Base-by-base conservation (phyloP, 768 basidiomycete species). In the Lanmaoa pseudosensibilis region DNA sequence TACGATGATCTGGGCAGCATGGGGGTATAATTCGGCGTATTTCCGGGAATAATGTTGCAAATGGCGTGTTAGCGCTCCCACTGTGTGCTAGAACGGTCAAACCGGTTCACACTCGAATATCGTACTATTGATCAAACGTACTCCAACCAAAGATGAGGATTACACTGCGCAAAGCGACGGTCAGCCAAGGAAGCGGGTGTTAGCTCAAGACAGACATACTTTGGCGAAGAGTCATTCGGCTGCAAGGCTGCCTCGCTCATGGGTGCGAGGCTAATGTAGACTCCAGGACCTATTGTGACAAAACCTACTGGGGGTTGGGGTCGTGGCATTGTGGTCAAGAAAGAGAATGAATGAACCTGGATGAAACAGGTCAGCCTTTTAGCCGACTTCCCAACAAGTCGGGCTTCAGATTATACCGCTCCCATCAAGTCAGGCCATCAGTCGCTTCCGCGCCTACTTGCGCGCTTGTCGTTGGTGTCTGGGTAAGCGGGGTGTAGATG, bases 141-240 rank as follows among this genome's bases (percentile, higher is more conserved):
- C 69, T 65, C 69, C 70, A 69, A 23, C 69, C 70, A 19, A 69
- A 70, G 16, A 69, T 62, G 16, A 69, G 63, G 44, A 69, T 72
- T 10, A 72, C 58, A 12, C 69, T 69, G 43, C 8, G 23, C 19
- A 39, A 36, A 46, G 11, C 0, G 4, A 52, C 4, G 9, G 39
- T 68, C 23, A 57, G 6, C 32, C 16, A 41, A 44, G 21, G 15
- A 7, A 30, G 19, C 11, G 27, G 0, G 11, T 15, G 11, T 23
- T 25, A 10, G 10, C 7, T 6, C 3, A 18, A 39, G 8, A 45
- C 10, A 34, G 32, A 58, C 70, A 16, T 56, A 69, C 70, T 56
- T 60, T 54, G 69, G 69, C 1, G 49, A 38, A 27, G 61, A 41
- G 23, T 54, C 60, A 39, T 58, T 15, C 9, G 30, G 39, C 19